A percentile compares a stretch with the other conserved stretches of the same genome.
These are phyloP conservation scores for Aspergillus pseudonomiae DNA, from an alignment of 2,329 filamentous ascomycete genomes.

Conservation along the genomic window DNA sequence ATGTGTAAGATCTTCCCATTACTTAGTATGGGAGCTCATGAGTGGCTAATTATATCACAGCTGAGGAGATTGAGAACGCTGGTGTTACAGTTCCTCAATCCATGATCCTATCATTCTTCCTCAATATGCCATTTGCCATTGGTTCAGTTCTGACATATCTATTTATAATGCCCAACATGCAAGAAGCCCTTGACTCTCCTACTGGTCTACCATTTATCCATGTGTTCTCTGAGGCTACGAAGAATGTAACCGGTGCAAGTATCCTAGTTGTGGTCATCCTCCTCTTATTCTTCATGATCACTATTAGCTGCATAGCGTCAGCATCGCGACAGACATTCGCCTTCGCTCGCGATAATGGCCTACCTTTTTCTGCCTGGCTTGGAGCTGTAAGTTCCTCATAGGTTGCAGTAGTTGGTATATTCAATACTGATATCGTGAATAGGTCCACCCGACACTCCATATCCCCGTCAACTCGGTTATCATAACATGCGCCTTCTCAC, in stretches of 20 bases:
- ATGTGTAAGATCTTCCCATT: neutral
- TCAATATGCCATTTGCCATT: slow-evolving; percentile 5
- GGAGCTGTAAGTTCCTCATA: slow-evolving; percentile 16
- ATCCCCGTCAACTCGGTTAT: slow-evolving; percentile 48
- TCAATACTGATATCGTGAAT: neutral
- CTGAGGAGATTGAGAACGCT: slow-evolving; percentile 14
- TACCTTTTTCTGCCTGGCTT: slow-evolving; percentile 47
- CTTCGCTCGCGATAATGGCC: slow-evolving; percentile 48
- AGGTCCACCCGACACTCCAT: slow-evolving; percentile 39
- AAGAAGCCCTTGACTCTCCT: slow-evolving; percentile 39
- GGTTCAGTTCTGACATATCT: slow-evolving; percentile 49
- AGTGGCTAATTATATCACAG: neutral
- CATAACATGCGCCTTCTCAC: slow-evolving; percentile 34
- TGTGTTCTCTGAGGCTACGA: slow-evolving; percentile 43
- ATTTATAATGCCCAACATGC: slow-evolving; percentile 35
- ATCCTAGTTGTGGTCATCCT: slow-evolving; percentile 45
- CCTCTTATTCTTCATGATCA: slow-evolving; percentile 42
- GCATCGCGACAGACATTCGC: slow-evolving; percentile 46
- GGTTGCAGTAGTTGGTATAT: too few species aligned
- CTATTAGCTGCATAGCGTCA: slow-evolving; percentile 44
- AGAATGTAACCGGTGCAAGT: slow-evolving; percentile 25
- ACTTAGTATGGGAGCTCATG: fast-evolving
- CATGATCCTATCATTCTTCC: slow-evolving; percentile 9
- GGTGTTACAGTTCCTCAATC: slow-evolving; percentile 9
- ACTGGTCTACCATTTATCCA: slow-evolving; percentile 53